Evolutionary conservation across 2,329 filamentous ascomycete species (phyloP).

Genomic region (Aspergillus piperis): DNA sequence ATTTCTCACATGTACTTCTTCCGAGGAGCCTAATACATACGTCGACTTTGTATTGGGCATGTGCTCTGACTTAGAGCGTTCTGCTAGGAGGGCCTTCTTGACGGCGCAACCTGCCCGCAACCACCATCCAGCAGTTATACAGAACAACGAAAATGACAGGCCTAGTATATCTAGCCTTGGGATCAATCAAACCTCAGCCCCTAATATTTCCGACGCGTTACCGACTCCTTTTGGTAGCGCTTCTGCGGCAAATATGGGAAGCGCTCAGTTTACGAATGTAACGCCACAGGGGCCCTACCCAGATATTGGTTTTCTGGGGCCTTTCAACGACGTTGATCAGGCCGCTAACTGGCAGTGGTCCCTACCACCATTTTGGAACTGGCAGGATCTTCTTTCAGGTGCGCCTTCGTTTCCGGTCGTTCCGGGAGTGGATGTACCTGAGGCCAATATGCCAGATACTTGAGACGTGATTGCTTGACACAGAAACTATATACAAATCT

Average conservation of each 20-base stretch:
- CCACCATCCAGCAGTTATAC: background rate
- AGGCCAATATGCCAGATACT: background rate
- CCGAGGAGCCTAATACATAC: slow-evolving; percentile 18
- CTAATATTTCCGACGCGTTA: background rate
- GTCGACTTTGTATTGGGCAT: slow-evolving; percentile 17
- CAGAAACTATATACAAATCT: background rate
- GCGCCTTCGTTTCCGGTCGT: background rate
- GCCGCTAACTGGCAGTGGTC: slow-evolving; percentile 10
- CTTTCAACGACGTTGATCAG: background rate
- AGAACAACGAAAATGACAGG: background rate
- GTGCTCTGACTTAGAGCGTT: slow-evolving; percentile 15
- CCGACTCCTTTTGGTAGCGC: background rate
- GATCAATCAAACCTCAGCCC: background rate
- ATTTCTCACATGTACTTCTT: slow-evolving; percentile 12
- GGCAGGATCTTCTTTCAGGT: slow-evolving; percentile 5
- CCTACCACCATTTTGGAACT: slow-evolving; percentile 19
- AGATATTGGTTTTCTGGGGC: background rate
- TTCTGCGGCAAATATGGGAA: background rate
- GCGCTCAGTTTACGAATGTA: background rate
- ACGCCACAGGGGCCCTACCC: background rate
- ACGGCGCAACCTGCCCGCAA: background rate
- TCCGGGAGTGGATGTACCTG: background rate
- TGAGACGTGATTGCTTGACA: background rate
- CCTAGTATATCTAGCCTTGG: background rate
- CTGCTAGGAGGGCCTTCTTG: slow-evolving; percentile 4